Percentiles rank a stretch among this genome's conserved stretches.
Evolutionary conservation across 805 yeast genomes (phyloP).

Genomic region (Blastobotrys americana): DNA sequence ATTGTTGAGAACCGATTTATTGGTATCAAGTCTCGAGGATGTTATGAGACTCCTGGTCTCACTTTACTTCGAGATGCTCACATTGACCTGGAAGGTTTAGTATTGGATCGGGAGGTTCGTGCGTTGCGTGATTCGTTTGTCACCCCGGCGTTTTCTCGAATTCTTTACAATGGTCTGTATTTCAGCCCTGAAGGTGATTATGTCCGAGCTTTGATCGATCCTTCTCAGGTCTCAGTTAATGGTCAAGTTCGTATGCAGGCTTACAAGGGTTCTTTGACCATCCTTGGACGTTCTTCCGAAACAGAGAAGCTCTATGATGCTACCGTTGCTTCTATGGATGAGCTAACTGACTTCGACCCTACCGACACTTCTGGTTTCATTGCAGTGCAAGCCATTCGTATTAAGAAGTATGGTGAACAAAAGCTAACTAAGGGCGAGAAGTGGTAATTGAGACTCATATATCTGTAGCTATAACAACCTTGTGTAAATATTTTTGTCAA

Average conservation of each 20-base stretch:
- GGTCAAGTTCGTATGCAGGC: constrained; percentile 92
- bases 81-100: constrained; percentile 93
- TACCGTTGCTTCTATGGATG: constrained; percentile 98
- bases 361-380: constrained; percentile 96
- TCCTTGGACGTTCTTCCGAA: constrained; percentile 89
- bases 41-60: constrained; percentile 98
- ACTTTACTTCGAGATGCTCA: constrained; percentile 91
- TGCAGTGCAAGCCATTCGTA: constrained; percentile 96
- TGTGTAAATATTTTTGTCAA: neutral
- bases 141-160: constrained; percentile 81
- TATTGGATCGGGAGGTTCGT: constrained; percentile 95
- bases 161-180: constrained; percentile 94
- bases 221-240: constrained; percentile 91
- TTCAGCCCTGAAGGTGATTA: constrained; percentile 98
- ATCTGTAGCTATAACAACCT: neutral
- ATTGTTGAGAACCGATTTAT: constrained; percentile 98
- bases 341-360: constrained; percentile 95
- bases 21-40: constrained; percentile 98
- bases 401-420: constrained; percentile 95
- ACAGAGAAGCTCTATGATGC: constrained; percentile 97
- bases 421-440: constrained; percentile 70
- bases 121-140: constrained; percentile 94
- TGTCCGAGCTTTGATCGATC: constrained; percentile 68
- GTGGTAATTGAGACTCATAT: constrained; percentile 19
- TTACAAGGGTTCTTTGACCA: constrained; percentile 80